Base-by-base conservation (phyloP, 1,284 basidiomycete species). In the Cryptococcus maquisensis region DNA sequence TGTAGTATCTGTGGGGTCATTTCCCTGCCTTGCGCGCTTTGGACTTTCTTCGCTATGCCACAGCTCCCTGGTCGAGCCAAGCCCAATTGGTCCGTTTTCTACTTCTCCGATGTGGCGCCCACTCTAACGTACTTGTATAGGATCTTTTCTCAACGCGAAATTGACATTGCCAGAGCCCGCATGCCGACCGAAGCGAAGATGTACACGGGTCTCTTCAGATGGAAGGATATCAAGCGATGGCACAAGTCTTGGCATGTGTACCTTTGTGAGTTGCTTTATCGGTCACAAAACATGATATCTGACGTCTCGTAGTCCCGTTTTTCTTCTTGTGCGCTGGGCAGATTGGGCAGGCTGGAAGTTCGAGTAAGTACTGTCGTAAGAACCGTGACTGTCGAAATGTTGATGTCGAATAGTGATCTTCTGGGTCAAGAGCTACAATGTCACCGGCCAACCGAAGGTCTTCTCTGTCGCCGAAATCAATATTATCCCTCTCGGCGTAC, bases 191-290 rank as follows among this genome's bases (percentile, higher is more conserved):
- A 67, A 49, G 44, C 41, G 1, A 67, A 63, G 46, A 39, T 67
- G n/a, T 58, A 52, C 55, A 65, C 65, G n/a, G 65, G 65, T 12
- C 51, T 67, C 38, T 67, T 67, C 61, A 67, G 63, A 43, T 61
- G 61, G 59, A 60, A 62, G 43, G 65, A 67, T 40, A 61, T 67
- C 41, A 49, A 53, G 36, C 43, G 63, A 21, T 67, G 65, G 65
- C 63, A 65, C 51, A 57, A 49, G 48, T 62, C 65, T 7, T 67
- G 65, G 65, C 63, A 65, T 48, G 63, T 62, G 4, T 67, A 53
- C 37, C 55, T 64, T 6, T 67, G 64, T 66, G 38, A 50, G 64
- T 56, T 26, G 13, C 36, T 40, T 18, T 3, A 42, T 39, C 47
- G 24, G 23, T 35, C n/a, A 15, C 18, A 28, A 12, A 24, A 18